Percentiles rank a stretch among this genome's conserved stretches.
phyloP scores from a whole-genome alignment of 495 filamentous ascomycete species.

The Venustampulla echinocandica region DNA sequence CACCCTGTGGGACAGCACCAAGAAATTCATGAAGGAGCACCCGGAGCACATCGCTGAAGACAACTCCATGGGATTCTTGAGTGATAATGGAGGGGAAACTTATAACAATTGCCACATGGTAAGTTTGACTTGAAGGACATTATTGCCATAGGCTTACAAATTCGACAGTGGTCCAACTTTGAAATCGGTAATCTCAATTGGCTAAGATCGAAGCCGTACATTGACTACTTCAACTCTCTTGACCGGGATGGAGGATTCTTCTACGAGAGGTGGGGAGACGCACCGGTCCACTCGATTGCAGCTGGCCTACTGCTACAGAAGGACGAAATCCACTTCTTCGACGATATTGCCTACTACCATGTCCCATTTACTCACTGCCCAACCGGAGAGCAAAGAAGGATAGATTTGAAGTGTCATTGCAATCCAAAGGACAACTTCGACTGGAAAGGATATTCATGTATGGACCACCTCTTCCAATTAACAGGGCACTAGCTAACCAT shows the following conservation, averaged over 20 bases:
- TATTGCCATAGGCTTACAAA: neutral
- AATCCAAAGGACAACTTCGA: constrained; percentile 97
- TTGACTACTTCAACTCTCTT: constrained; percentile 70
- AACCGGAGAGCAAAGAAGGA: constrained; percentile 67
- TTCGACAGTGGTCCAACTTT: constrained; percentile 77
- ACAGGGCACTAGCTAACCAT: constrained; percentile 12
- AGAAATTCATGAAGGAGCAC: constrained; percentile 80
- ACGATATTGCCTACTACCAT: constrained; percentile 97
- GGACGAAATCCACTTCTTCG: constrained; percentile 94
- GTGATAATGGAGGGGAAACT: constrained; percentile 76
- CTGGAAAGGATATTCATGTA: constrained; percentile 96
- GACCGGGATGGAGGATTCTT: constrained; percentile 85
- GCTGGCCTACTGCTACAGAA: constrained; percentile 78
- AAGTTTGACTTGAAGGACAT: constrained; percentile 30
- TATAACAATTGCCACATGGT: constrained; percentile 98
- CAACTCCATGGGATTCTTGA: constrained; percentile 87
- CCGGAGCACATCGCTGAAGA: constrained; percentile 77
- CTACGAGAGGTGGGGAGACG: constrained; percentile 90
- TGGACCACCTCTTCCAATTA: constrained; percentile 26
- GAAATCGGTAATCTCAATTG: constrained; percentile 80
- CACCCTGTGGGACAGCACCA: constrained; percentile 86
- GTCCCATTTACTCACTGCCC: constrained; percentile 99
- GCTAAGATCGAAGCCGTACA: constrained; percentile 70
- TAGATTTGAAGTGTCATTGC: constrained; percentile 84
- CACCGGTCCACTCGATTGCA: constrained; percentile 90